phyloP scores from a whole-genome alignment of 768 basidiomycete species.

The Daedalea quercina region DNA sequence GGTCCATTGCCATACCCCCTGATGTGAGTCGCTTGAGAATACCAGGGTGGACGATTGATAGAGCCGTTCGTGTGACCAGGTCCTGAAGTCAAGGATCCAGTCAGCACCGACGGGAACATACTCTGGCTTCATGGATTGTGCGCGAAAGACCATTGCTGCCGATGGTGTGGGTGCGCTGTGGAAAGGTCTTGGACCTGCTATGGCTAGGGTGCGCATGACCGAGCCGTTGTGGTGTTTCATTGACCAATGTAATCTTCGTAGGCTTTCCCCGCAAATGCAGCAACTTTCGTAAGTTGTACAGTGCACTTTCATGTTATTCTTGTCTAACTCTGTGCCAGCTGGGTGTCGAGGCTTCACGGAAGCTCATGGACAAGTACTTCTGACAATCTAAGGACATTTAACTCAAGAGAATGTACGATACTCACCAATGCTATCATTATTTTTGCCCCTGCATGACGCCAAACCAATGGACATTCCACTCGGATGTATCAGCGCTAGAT shows the following conservation, averaged over 20 bases:
- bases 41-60: neutral
- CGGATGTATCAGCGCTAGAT: too few relatives aligned
- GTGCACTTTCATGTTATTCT: neutral
- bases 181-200: conserved; percentile 97
- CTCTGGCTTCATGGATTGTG: conserved; percentile 88
- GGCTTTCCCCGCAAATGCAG: conserved; percentile 98
- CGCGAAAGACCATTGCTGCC: conserved; percentile 81
- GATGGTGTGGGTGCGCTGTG: conserved; percentile 87
- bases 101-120: conserved; percentile 98
- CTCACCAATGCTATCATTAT: neutral
- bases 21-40: conserved; percentile 52
- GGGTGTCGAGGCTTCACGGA: conserved; percentile 88
- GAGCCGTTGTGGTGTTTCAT: neutral
- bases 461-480: too few relatives aligned
- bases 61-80: conserved; percentile 37
- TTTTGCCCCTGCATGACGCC: neutral
- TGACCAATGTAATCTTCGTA: conserved; percentile 22
- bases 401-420: neutral
- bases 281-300: conserved; percentile 67
- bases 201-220: conserved; percentile 67
- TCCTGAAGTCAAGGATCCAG: conserved; percentile 92
- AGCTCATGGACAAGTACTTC: conserved; percentile 67
- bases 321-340: conserved; percentile 43
- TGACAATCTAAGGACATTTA: conserved; percentile 14
- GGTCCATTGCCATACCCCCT: conserved; percentile 94